Evolutionary conservation across 1,284 basidiomycete species (phyloP).

Genomic region (Irpex lacteus): DNA sequence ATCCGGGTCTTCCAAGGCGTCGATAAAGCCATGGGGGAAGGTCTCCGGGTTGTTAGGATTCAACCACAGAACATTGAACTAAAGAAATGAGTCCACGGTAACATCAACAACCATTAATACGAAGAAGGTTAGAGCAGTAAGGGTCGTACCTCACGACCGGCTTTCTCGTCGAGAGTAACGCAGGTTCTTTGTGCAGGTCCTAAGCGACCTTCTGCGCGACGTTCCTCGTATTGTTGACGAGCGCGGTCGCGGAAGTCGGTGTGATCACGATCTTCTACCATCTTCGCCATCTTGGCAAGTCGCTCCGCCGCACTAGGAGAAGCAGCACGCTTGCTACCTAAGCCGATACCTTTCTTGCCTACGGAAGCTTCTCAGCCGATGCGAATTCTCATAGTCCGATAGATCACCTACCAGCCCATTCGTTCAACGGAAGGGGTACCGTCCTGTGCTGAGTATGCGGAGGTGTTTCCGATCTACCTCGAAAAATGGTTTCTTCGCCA

Average conservation of each 20-base stretch:
- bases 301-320: conserved; percentile 63
- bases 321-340: conserved; percentile 56
- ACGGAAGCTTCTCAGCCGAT: conserved; percentile 8
- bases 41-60: conserved; percentile 61
- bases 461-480: neutral
- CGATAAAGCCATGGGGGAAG: conserved; percentile 63
- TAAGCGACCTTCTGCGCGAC: conserved; percentile 67
- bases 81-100: conserved; percentile 1
- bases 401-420: conserved; percentile 66
- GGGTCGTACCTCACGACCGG: conserved; percentile 56
- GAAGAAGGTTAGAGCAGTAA: neutral
- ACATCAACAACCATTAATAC: neutral
- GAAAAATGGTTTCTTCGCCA: neutral
- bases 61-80: conserved; percentile 82
- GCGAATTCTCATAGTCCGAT: neutral
- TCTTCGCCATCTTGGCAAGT: conserved; percentile 71
- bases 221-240: conserved; percentile 68
- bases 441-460: conserved; percentile 48
- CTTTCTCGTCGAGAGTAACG: conserved; percentile 65
- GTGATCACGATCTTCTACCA: conserved; percentile 56
- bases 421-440: conserved; percentile 67
- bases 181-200: conserved; percentile 70
- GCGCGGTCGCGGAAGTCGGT: conserved; percentile 64
- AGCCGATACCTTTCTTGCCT: conserved; percentile 79
- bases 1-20: conserved; percentile 44